Conservation (phyloP, 805 yeast species). For the Candida nemodendra region DNA sequence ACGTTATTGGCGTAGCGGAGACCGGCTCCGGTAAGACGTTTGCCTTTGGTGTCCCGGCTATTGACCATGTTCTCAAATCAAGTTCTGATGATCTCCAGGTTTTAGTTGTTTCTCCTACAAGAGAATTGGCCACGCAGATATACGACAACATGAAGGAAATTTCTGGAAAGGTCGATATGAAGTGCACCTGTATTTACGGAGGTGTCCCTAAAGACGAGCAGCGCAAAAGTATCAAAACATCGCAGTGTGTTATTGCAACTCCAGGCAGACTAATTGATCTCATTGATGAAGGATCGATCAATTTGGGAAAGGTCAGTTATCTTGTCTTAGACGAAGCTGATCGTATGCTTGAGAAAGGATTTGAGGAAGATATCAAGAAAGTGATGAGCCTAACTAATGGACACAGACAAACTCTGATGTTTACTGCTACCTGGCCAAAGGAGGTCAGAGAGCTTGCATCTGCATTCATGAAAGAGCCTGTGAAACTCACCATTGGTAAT, state of each 20-base stretch:
- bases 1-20: conserved; percentile 96
- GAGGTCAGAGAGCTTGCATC: conserved; percentile 92
- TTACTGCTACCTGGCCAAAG: conserved; percentile 99
- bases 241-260: conserved; percentile 89
- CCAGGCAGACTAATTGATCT: conserved; percentile 97
- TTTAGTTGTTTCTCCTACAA: conserved; percentile 89
- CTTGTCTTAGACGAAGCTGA: conserved; percentile 97
- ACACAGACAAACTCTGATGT: conserved; percentile 90
- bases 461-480: conserved; percentile 80
- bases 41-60: conserved; percentile 98
- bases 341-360: conserved; percentile 97
- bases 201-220: conserved; percentile 97
- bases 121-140: conserved; percentile 95
- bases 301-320: conserved; percentile 65
- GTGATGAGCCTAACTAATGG: conserved; percentile 62
- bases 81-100: conserved; percentile 60
- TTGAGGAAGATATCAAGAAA: conserved; percentile 90
- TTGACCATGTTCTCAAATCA: conserved; percentile 57
- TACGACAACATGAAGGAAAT: conserved; percentile 75
- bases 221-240: conserved; percentile 59
- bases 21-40: conserved; percentile 98
- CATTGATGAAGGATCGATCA: conserved; percentile 81
- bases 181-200: conserved; percentile 88
- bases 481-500: conserved; percentile 89
- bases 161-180: conserved; percentile 57